Conservation (phyloP, 371 early-diverging fungal genomes). For the Rhizopus delemar region DNA sequence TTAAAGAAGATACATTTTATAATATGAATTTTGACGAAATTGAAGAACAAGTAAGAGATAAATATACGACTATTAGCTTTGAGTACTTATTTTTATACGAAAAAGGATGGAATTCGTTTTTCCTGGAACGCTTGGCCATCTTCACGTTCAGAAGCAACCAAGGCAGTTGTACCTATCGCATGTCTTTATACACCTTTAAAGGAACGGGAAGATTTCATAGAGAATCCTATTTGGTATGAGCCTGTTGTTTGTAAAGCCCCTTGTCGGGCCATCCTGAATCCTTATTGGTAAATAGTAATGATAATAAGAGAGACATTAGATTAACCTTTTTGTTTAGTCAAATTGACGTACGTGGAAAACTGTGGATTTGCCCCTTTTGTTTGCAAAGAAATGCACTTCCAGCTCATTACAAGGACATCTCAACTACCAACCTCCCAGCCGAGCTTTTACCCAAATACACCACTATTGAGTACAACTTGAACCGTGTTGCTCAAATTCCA, state of each 20-base stretch:
- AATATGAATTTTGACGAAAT: constrained; percentile 86
- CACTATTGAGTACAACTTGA: constrained; percentile 96
- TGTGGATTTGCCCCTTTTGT: constrained; percentile 99
- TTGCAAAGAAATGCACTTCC: constrained; percentile 97
- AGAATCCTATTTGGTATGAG: constrained; percentile 88
- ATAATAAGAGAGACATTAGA: not conserved
- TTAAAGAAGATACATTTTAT: not conserved
- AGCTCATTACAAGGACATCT: constrained; percentile 98
- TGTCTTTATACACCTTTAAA: constrained; percentile 97
- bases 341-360: constrained; percentile 90
- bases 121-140: constrained; percentile 99
- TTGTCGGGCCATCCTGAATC: constrained; percentile 97
- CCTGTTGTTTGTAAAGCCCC: constrained; percentile 97
- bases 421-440: constrained; percentile 93
- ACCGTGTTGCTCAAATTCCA: constrained; percentile 78
- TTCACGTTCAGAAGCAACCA: constrained; percentile 89
- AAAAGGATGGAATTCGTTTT: constrained; percentile 89
- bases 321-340: constrained; percentile 64
- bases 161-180: constrained; percentile 96
- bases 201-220: constrained; percentile 77
- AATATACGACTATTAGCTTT: not conserved
- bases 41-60: constrained; percentile 66
- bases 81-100: not conserved
- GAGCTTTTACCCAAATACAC: constrained; percentile 94
- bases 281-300: constrained; percentile 79